Base-by-base conservation (phyloP, 2,329 filamentous ascomycete species). In the Nigrospora oryzae region DNA sequence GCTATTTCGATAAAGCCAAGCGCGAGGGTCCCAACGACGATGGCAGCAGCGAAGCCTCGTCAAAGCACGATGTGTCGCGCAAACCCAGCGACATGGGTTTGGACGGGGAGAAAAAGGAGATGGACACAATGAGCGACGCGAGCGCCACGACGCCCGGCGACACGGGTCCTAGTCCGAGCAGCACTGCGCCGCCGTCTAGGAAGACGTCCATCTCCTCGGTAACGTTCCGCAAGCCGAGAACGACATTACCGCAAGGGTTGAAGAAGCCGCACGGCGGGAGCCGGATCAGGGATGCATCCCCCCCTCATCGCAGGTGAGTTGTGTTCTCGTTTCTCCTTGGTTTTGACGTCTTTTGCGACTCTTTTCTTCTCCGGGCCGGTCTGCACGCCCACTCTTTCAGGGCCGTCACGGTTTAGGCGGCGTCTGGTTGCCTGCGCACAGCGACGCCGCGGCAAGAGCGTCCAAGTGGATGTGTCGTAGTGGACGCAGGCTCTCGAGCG, bases 141-240 rank as follows among this genome's bases (percentile, higher is more conserved):
- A 63, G 49, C 55, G 59, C 48, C 50, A 62, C 58, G 49, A 61
- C 57, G 49, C 57, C 52, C 42, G 58, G 62, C 42, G 63, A 66
- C 46, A 60, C 63, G 11, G 53, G 57, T 16, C 64, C 67, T 45
- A 61, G 63, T 47, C 56, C 58, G 46, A 56, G 57, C 40, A 60
- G 57, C 48, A 62, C 55, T 52, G 59, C 53, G 28, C 53, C 56
- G 12, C 51, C 62, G 41, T 64, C 64, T 38, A 63, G 69, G 41
- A 74, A 73, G 51, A 64, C 64, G 12, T 77, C 74, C 2, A 57
- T 66, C 31, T 68, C 69, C 30, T 75, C 70, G 13, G 65, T 77
- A 43, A 65, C 64, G 10, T 76, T 76, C 51, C 67, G 65, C 4
- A 57, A 61, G n/a, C 65, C 65, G 28, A 57, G 56, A 1, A 66